Evolutionary conservation across 73 alveolate genomes (phyloP).

Genomic region (Breviolum minutum): DNA sequence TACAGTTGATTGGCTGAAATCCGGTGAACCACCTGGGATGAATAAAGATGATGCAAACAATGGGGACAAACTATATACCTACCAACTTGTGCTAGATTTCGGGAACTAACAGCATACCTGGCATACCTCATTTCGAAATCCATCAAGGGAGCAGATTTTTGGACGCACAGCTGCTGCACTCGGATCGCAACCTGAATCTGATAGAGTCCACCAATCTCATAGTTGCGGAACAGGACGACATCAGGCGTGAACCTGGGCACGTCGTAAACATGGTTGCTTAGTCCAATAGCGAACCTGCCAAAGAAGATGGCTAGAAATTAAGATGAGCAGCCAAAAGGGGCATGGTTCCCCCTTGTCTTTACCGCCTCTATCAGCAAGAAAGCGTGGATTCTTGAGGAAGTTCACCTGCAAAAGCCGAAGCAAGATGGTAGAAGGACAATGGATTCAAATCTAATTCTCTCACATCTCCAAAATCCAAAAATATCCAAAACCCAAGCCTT

Average conservation of each 20-base stretch:
- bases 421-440: not conserved
- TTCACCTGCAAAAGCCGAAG: conserved; percentile 19
- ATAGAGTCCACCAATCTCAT: conserved; percentile 73
- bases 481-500: conserved; percentile 16
- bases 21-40: not conserved
- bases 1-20: not conserved
- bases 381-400: conserved; percentile 85
- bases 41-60: not conserved
- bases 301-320: no score
- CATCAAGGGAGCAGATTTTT: no score
- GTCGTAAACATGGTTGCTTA: not conserved
- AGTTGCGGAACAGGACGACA: conserved; percentile 26
- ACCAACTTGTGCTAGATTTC: no score
- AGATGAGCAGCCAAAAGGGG: conserved; percentile 41
- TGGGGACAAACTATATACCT: not conserved
- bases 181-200: conserved; percentile 36
- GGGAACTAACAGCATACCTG: not conserved
- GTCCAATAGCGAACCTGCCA: not conserved
- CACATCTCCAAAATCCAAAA: not conserved
- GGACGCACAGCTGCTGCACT: no score
- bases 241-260: conserved; percentile 50
- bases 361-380: conserved; percentile 44
- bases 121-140: no score
- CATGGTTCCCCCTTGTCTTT: conserved; percentile 65
- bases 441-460: not conserved